Conservation (phyloP, 2,329 filamentous ascomycete species). For the Cercospora nicotianae region DNA sequence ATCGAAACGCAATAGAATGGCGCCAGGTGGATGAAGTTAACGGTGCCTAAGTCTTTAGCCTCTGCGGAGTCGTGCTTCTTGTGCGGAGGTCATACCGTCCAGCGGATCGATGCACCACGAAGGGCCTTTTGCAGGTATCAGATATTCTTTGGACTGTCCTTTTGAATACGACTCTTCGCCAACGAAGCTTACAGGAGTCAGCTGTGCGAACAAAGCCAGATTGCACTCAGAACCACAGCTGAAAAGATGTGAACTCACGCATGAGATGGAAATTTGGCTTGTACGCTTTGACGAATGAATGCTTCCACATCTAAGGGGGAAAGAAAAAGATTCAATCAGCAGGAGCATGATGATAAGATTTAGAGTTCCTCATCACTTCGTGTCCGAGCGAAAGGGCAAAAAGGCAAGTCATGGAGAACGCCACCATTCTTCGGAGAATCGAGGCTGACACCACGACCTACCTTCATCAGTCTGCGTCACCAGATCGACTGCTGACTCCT, state of each 20-base stretch:
- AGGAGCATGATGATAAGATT: neutral
- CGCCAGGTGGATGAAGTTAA: slow-evolving; percentile 79
- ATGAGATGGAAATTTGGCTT: slow-evolving; percentile 65
- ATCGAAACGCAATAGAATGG: slow-evolving; percentile 82
- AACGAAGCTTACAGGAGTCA: slow-evolving; percentile 59
- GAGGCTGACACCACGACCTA: slow-evolving; percentile 38
- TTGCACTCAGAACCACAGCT: neutral
- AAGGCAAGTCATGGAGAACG: neutral
- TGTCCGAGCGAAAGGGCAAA: neutral
- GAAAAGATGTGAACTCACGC: slow-evolving; percentile 51
- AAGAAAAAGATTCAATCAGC: neutral
- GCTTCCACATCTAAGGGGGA: slow-evolving; percentile 62
- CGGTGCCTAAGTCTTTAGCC: slow-evolving; percentile 53
- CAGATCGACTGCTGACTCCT: slow-evolving; percentile 74
- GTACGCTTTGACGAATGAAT: slow-evolving; percentile 53
- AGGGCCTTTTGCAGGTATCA: slow-evolving; percentile 59
- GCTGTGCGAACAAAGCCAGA: neutral
- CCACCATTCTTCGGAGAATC: too few relatives aligned
- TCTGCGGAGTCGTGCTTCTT: neutral
- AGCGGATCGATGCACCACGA: slow-evolving; percentile 77
- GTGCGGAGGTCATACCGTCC: slow-evolving; percentile 53
- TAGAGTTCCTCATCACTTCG: neutral
- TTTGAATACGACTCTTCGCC: slow-evolving; percentile 76
- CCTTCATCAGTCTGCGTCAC: slow-evolving; percentile 75
- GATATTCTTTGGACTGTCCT: slow-evolving; percentile 65